phyloP scores from a whole-genome alignment of 495 filamentous ascomycete species.

The Neurospora sp. region DNA sequence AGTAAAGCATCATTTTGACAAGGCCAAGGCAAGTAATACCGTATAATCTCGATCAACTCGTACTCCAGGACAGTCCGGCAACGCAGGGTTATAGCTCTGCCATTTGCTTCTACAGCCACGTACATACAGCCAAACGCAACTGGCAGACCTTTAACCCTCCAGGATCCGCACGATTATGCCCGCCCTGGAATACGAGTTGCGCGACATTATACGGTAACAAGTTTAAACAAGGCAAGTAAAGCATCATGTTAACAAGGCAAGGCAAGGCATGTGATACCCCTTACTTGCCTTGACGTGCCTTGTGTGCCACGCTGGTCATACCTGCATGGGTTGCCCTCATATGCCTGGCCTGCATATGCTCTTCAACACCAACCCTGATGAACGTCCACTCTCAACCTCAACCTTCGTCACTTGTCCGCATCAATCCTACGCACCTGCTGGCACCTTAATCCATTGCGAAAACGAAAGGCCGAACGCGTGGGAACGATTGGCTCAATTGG shows the following conservation, averaged over 20 bases:
- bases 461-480: neutral
- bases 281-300: too few relatives aligned
- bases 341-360: neutral
- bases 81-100: neutral
- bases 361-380: neutral
- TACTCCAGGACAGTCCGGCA: neutral
- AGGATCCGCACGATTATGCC: neutral
- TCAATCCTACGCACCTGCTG: too few relatives aligned
- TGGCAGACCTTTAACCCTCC: neutral
- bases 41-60: neutral
- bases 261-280: too few relatives aligned
- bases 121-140: neutral
- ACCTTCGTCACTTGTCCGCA: neutral
- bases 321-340: neutral
- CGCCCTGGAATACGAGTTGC: too few relatives aligned
- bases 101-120: neutral
- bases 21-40: too few relatives aligned
- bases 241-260: too few relatives aligned
- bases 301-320: neutral
- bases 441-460: neutral
- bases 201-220: too few relatives aligned
- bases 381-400: neutral
- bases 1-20: too few relatives aligned
- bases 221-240: too few relatives aligned
- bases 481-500: too few relatives aligned